phyloP scores from a whole-genome alignment of 306 rosid genomes.

The Sechiopsis laciniata region DNA sequence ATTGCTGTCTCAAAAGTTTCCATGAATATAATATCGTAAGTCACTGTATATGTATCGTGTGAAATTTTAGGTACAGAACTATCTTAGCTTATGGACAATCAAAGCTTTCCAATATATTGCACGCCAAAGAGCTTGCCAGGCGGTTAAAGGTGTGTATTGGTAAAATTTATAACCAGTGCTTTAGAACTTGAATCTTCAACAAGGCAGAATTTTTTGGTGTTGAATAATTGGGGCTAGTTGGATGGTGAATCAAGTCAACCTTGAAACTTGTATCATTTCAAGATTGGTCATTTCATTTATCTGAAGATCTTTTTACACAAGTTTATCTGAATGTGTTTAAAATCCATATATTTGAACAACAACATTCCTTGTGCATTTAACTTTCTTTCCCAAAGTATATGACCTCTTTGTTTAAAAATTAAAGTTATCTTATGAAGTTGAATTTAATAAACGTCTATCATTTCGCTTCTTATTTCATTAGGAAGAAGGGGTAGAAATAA shows the following conservation, averaged over 20 bases:
- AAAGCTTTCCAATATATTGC: conserved; percentile 73
- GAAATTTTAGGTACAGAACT: conserved; percentile 44
- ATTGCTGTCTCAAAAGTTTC: not conserved
- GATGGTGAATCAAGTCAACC: not conserved
- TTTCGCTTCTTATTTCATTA: conserved; percentile 28
- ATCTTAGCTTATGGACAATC: conserved; percentile 65
- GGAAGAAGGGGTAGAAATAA: conserved; percentile 72
- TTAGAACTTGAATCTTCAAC: not conserved
- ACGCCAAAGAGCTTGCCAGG: conserved; percentile 72
- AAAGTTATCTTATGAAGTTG: not conserved
- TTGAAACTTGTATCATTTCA: not conserved
- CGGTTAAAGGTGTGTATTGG: conserved; percentile 56
- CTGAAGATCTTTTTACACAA: not conserved
- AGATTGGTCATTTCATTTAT: not conserved
- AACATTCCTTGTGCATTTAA: not conserved
- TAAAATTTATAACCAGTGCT: not conserved
- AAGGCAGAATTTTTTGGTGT: too few species aligned
- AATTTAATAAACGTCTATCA: not conserved
- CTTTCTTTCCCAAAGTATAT: not conserved
- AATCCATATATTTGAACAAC: not conserved
- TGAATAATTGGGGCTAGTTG: not conserved
- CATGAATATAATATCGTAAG: not conserved
- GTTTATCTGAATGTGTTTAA: not conserved
- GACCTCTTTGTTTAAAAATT: too few species aligned
- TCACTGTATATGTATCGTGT: not conserved